Percentiles rank a stretch among this genome's conserved stretches.
These are phyloP conservation scores for Daldinia bambusicola DNA, from an alignment of 495 filamentous ascomycete species.

Conservation along the genomic window DNA sequence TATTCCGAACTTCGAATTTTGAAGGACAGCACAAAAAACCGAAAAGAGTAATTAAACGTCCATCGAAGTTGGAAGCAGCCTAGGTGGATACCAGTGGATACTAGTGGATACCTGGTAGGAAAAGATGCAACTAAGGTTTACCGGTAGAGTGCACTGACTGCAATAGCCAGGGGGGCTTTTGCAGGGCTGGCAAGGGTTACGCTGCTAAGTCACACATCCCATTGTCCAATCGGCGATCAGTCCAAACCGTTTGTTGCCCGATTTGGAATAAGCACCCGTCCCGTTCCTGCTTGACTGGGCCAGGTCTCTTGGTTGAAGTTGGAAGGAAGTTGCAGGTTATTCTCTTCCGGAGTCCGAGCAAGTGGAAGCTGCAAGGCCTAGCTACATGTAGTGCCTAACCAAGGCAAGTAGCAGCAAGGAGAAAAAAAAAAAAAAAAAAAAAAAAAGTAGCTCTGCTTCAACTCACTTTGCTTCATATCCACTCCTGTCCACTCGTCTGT, in stretches of 20 bases:
- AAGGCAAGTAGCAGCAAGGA: not conserved
- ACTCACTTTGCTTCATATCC: conserved; percentile 35
- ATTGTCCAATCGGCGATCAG: conserved; percentile 27
- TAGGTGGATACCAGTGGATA: conserved; percentile 22
- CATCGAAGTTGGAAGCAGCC: not conserved
- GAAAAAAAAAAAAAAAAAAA: not conserved
- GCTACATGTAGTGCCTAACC: too few species aligned
- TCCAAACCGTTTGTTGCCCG: conserved; percentile 24
- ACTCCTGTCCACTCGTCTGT: conserved; percentile 20
- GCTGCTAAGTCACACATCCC: conserved; percentile 29
- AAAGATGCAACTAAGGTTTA: conserved; percentile 22
- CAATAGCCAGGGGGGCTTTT: conserved; percentile 22
- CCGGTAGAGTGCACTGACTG: conserved; percentile 10
- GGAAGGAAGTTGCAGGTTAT: conserved; percentile 23
- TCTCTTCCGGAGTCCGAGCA: conserved; percentile 37
- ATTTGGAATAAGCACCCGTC: conserved; percentile 37
- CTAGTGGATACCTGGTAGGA: too few species aligned
- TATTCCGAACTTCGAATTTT: conserved; percentile 9
- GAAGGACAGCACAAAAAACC: conserved; percentile 1
- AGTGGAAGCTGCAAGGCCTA: conserved; percentile 1
- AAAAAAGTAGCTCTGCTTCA: conserved; percentile 5
- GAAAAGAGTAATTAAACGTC: not conserved
- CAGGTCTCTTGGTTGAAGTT: conserved; percentile 16
- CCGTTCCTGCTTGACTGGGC: conserved; percentile 34
- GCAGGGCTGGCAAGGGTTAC: conserved; percentile 14